Base-by-base conservation (phyloP, 164 flowering plant species). In the Liquidambar formosana region DNA sequence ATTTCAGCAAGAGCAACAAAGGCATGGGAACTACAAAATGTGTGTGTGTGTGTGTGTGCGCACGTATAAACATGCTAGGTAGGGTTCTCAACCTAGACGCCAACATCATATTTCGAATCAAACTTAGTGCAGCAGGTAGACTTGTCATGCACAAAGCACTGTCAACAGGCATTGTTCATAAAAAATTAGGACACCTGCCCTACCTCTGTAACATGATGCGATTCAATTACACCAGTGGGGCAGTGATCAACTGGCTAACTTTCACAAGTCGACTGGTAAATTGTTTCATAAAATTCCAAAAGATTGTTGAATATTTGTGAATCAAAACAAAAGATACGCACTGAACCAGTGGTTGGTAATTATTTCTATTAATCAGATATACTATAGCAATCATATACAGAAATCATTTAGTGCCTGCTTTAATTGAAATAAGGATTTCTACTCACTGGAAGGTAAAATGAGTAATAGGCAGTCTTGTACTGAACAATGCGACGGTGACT, bases 401-500 rank as follows among this genome's bases (percentile, higher is more conserved):
- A 21, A 68, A 53, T 62, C 1, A 46, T 8, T 5, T 18, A 67
- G 19, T 15, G 11, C 18, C 12, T 23, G 19, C 26, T 60, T 62
- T 41, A 46, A 27, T 23, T 53, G 44, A 5, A 1, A 13, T 10
- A 51, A 70, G 23, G 28, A 64, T 22, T 46, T 52, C 41, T 46
- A 85, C 98, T 86, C 72, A 95, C 99, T 23, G 99, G 96, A 69
- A 95, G 92, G 75, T 95, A 93, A 80, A 95, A 95, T 64, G 99
- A 95, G 72, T 95, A 93, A 77, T 93, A 95, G 43, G 99, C 91
- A 51, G 99, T 95, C 72, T 95, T 95, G 83, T 88, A 95, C 86
- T 93, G 96, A 68, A 95, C 99, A 78, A 95, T 95, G 60, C 97
- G 88, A 13, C 84, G 90, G 73, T 95, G 95, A 67, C 97, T 95